Conservation (phyloP, 169 alveolate genomes). For the Plasmodium chabaudi region DNA sequence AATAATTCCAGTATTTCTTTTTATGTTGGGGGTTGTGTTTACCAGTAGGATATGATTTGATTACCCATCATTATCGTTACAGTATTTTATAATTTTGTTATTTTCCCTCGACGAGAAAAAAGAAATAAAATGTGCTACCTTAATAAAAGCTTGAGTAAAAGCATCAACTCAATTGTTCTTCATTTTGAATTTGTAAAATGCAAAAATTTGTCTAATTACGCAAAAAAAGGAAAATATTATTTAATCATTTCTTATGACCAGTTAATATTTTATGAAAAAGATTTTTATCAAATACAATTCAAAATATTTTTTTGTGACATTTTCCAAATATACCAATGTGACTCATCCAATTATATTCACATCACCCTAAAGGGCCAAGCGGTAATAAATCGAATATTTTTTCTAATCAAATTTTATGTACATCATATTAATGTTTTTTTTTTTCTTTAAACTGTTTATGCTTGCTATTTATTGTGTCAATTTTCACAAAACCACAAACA, state of each 20-base stretch:
- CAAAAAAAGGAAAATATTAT: slow-evolving; percentile 49
- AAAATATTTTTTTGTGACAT: slow-evolving; percentile 28
- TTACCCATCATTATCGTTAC: too few relatives aligned
- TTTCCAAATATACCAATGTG: slow-evolving; percentile 33
- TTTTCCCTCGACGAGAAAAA: too few relatives aligned
- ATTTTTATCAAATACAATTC: slow-evolving; percentile 48
- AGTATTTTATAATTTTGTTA: too few relatives aligned
- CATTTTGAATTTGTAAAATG: slow-evolving; percentile 67
- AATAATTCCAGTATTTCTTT: too few relatives aligned
- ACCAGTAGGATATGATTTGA: too few relatives aligned
- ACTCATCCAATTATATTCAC: slow-evolving; percentile 49
- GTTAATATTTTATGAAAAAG: slow-evolving; percentile 46
- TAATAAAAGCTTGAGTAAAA: slow-evolving; percentile 27
- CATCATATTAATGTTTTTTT: background rate
- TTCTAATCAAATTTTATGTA: background rate
- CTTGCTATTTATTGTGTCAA: too few relatives aligned
- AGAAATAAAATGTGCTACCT: slow-evolving; percentile 32
- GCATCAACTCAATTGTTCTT: slow-evolving; percentile 36
- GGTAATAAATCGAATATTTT: slow-evolving; percentile 8
- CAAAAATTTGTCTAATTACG: slow-evolving; percentile 33
- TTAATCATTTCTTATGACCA: slow-evolving; percentile 43
- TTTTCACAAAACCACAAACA: too few relatives aligned
- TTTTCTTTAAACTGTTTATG: background rate
- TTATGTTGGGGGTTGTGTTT: too few relatives aligned
- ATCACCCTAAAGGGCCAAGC: slow-evolving; percentile 23